A percentile compares a stretch with the other conserved stretches of the same genome.
Evolutionary conservation across 257 asterid genomes (phyloP).

Genomic region (Capsicum rhomboideum): DNA sequence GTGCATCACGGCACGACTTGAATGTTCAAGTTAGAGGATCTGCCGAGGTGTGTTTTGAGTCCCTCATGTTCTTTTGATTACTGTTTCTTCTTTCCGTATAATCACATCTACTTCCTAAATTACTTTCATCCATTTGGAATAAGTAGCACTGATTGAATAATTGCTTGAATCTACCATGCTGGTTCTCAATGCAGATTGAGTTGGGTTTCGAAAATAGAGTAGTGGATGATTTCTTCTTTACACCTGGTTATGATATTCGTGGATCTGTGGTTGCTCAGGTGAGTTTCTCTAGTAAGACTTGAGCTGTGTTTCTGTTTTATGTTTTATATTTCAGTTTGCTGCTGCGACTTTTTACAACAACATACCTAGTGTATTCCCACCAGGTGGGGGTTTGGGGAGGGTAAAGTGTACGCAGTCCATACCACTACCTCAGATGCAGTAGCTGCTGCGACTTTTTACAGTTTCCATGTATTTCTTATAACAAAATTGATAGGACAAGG

Average conservation of each 20-base stretch:
- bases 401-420: no score
- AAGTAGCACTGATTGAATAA: not conserved
- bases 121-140: not conserved
- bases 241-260: conserved; percentile 74
- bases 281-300: conserved; percentile 9
- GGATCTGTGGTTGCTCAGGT: conserved; percentile 97
- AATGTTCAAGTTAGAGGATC: conserved; percentile 67
- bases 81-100: not conserved
- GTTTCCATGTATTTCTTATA: not conserved
- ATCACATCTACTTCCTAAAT: not conserved
- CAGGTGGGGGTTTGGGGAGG: no score
- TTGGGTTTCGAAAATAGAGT: conserved; percentile 59
- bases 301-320: not conserved
- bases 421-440: no score
- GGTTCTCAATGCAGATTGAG: conserved; percentile 56
- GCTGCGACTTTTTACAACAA: not conserved
- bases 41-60: conserved; percentile 46
- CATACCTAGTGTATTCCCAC: no score
- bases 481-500: not conserved
- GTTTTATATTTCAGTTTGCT: not conserved
- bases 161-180: not conserved
- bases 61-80: not conserved
- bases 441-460: not conserved
- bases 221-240: conserved; percentile 66
- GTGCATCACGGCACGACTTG: conserved; percentile 72